Conservation (phyloP, 768 basidiomycete genomes). For the Tricholomella constricta region DNA sequence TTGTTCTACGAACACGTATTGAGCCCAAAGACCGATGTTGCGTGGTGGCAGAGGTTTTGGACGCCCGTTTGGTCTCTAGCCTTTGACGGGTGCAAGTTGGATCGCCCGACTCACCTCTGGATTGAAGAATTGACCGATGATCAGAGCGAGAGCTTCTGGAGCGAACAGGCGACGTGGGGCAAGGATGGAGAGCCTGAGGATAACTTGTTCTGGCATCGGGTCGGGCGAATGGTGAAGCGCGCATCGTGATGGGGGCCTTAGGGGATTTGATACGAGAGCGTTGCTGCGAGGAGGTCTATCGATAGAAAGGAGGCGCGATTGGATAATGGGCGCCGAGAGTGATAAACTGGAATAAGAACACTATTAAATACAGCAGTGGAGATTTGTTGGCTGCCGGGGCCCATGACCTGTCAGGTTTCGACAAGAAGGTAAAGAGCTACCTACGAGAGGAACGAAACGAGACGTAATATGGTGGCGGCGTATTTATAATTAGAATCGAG, state of each 20-base stretch:
- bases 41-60: conserved; percentile 77
- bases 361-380: too few relatives aligned
- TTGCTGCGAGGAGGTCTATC: too few relatives aligned
- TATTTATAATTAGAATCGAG: too few relatives aligned
- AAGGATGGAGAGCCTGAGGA: conserved; percentile 58
- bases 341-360: too few relatives aligned
- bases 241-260: neutral
- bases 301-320: too few relatives aligned
- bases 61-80: conserved; percentile 62
- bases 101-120: conserved; percentile 56
- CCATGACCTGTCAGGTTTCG: too few relatives aligned
- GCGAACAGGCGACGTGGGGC: conserved; percentile 43
- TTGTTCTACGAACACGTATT: conserved; percentile 74
- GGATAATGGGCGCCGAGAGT: too few relatives aligned
- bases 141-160: conserved; percentile 47
- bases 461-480: too few relatives aligned
- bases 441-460: too few relatives aligned
- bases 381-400: too few relatives aligned
- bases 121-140: conserved; percentile 34
- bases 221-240: conserved; percentile 58
- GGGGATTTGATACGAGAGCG: too few relatives aligned
- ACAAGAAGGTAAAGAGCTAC: too few relatives aligned
- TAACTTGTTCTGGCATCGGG: conserved; percentile 58
- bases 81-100: conserved; percentile 67
- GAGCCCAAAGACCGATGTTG: conserved; percentile 52